Evolutionary conservation across 2,329 filamentous ascomycete genomes (phyloP), one percentile per base, ranked within the genome.

Genomic region (Fusarium sacchari): DNA sequence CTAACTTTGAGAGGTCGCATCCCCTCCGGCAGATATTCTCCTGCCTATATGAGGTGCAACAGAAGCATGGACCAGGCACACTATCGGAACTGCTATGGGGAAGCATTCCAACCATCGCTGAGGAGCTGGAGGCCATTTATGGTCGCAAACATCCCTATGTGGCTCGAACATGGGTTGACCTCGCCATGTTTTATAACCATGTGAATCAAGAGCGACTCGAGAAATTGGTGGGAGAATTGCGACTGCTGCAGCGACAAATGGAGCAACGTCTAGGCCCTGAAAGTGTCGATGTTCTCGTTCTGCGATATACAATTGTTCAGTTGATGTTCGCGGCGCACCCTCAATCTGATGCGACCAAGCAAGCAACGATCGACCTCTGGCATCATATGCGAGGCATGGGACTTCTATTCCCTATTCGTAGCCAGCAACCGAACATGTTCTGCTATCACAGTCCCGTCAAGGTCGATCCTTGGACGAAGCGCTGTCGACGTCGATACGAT

Each of bases 371-470:
- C 32, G 83, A 84, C 26, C 74, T 85, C 18, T 84, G 83, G 81
- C 77, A 80, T 12, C 74, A 81, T 24, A 71, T 84, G 59, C 80
- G 81, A 66, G 78, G 77, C 11, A 78, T 81, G 65, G 79, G 80
- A 7, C 78, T 82, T 10, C 77, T 84, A 6, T 83, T 79, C 55
- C 76, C 80, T 7, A 78, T 84, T 37, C 81, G 81, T 24, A 81
- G 83, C 58, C 73, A 81, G 10, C 80, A 82, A 32, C 79, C 82
- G 9, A 83, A 84, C 57, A 76, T 80, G 7, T 84, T 80, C 68
- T 86, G 84, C 72, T 85, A 83, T 60, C 84, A 86, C 63, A 84
- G 83, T 62, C 81, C 82, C 1, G 78, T 86, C 72, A 84, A 84
- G 73, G 81, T 84, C 12, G 81, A 83, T n/a, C 84, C 84, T 5